Percentiles rank a stretch among this genome's conserved stretches.
Evolutionary conservation across 2,329 filamentous ascomycete genomes (phyloP).

Genomic region (Aspergillus pseudoterreus): DNA sequence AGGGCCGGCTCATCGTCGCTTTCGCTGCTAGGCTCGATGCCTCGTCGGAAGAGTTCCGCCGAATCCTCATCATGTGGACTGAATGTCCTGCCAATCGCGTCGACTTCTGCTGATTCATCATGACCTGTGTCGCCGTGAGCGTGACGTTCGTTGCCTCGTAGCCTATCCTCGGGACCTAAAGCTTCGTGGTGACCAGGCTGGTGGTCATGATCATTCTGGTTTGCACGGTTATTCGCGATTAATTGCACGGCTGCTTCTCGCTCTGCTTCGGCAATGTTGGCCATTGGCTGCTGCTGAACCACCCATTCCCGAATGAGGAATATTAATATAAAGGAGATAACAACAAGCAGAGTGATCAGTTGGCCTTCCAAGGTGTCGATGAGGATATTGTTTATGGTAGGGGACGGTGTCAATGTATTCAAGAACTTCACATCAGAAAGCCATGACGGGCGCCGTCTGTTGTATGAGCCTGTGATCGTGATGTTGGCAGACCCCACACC

Average conservation of each 20-base stretch:
- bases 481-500: constrained; percentile 21
- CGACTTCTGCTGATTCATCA: neutral
- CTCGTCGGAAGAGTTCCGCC: constrained; percentile 9
- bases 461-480: constrained; percentile 22
- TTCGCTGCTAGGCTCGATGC: constrained; percentile 2
- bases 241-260: constrained; percentile 50
- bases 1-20: constrained; percentile 3
- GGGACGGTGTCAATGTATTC: constrained; percentile 60
- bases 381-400: constrained; percentile 70
- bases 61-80: neutral
- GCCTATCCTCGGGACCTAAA: constrained; percentile 9
- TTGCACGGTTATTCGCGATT: constrained; percentile 35
- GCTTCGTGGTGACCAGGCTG: constrained; percentile 11
- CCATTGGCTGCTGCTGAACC: constrained; percentile 91
- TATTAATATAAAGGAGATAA: constrained; percentile 92
- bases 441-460: constrained; percentile 43
- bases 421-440: constrained; percentile 59
- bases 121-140: constrained; percentile 7
- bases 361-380: constrained; percentile 88
- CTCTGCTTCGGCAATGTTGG: constrained; percentile 67
- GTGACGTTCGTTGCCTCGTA: constrained; percentile 3
- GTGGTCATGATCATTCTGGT: constrained; percentile 18
- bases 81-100: neutral
- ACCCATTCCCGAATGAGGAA: constrained; percentile 97
- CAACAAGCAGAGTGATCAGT: constrained; percentile 85